phyloP scores from a whole-genome alignment of 352 stramenopile genomes.

The Elongisporangium anandrum region DNA sequence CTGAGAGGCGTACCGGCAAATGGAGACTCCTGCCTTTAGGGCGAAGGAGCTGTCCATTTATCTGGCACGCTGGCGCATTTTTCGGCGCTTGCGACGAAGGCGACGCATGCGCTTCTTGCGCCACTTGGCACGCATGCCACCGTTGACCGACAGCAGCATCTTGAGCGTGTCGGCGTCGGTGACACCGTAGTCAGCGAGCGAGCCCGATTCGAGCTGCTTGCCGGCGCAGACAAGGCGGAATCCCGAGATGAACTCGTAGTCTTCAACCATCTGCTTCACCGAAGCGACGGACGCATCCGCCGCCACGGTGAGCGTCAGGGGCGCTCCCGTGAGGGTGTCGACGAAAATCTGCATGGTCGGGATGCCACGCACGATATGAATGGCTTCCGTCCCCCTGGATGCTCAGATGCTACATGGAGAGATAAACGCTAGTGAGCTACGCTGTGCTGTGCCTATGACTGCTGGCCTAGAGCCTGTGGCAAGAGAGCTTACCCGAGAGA shows the following conservation, averaged over 20 bases:
- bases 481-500: slow-evolving; percentile 52
- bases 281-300: slow-evolving; percentile 89
- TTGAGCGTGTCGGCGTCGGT: slow-evolving; percentile 91
- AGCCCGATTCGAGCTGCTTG: slow-evolving; percentile 74
- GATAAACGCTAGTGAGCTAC: slow-evolving; percentile 3
- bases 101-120: slow-evolving; percentile 98
- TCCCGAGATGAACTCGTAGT: slow-evolving; percentile 93
- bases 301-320: slow-evolving; percentile 74
- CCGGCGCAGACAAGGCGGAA: slow-evolving; percentile 89
- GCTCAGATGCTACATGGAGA: slow-evolving; percentile 77
- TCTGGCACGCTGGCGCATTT: slow-evolving; percentile 99
- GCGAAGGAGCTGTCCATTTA: slow-evolving; percentile 59
- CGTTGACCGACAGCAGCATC: slow-evolving; percentile 89
- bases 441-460: neutral
- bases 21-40: neutral
- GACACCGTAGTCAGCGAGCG: slow-evolving; percentile 90
- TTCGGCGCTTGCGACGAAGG: slow-evolving; percentile 96
- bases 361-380: slow-evolving; percentile 7
- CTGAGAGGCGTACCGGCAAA: neutral
- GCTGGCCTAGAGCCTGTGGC: neutral
- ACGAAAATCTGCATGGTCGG: slow-evolving; percentile 94
- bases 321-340: slow-evolving; percentile 81
- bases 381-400: slow-evolving; percentile 73
- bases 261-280: slow-evolving; percentile 93
- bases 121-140: slow-evolving; percentile 97